A percentile compares a stretch with the other conserved stretches of the same genome.
Evolutionary conservation across 129 eudicot species (phyloP).

Genomic region (Chrysanthemum seticuspe): DNA sequence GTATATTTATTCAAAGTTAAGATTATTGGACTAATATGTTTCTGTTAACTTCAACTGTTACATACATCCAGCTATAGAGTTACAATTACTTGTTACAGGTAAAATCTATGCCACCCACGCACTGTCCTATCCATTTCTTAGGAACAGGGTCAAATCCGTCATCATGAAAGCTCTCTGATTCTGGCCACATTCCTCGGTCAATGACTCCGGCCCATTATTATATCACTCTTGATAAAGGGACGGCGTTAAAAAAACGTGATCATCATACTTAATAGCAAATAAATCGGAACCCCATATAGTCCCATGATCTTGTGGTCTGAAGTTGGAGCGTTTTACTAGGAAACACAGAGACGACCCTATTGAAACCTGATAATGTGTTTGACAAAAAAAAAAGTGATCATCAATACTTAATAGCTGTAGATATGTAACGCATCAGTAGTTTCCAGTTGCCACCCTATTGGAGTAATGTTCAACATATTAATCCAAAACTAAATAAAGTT

Average conservation of each 20-base stretch:
- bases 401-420: background rate
- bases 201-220: constrained; percentile 35
- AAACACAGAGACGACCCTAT: constrained; percentile 46
- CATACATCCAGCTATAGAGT: background rate
- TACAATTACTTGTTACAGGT: constrained; percentile 51
- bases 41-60: too few species aligned
- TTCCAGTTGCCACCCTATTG: too few species aligned
- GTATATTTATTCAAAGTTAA: too few species aligned
- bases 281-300: constrained; percentile 39
- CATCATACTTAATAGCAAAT: background rate
- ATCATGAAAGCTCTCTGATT: constrained; percentile 47
- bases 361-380: constrained; percentile 22
- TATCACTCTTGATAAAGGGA: constrained; percentile 27
- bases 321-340: constrained; percentile 30
- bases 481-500: background rate
- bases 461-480: too few species aligned
- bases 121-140: constrained; percentile 53
- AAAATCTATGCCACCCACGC: constrained; percentile 42
- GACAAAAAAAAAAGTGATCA: background rate
- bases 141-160: constrained; percentile 46
- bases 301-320: constrained; percentile 67
- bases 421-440: too few species aligned
- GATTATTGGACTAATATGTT: too few species aligned
- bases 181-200: constrained; percentile 57
- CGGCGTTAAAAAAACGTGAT: background rate